phyloP scores from a whole-genome alignment of 371 early-diverging fungal species.

The Apophysomyces trapeziformis region DNA sequence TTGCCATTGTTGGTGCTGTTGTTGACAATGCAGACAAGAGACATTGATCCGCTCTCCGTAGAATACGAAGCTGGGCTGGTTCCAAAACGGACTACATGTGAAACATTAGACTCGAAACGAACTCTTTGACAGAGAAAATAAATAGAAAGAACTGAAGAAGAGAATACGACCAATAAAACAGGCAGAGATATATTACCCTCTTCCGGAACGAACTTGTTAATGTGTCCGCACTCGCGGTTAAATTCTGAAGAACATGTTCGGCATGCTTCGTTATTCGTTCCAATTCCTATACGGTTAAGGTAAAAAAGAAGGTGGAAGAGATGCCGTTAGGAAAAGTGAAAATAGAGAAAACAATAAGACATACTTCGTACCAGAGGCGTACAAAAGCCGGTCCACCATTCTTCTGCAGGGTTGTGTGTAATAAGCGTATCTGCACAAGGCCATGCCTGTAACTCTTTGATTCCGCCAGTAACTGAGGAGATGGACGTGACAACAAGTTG shows the following conservation, averaged over 20 bases:
- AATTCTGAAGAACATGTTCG: conserved; percentile 1
- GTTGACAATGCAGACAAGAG: too few species aligned
- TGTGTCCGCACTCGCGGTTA: background rate
- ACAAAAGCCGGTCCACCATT: conserved; percentile 6
- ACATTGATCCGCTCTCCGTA: too few species aligned
- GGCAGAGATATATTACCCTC: background rate
- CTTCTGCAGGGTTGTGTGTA: background rate
- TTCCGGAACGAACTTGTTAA: conserved; percentile 7
- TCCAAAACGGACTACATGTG: too few species aligned
- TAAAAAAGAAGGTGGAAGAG: too few species aligned
- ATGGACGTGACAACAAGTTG: background rate
- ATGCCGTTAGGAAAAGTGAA: background rate
- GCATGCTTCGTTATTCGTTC: conserved; percentile 8
- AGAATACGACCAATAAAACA: too few species aligned
- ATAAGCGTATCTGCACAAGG: background rate
- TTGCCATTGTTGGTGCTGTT: too few species aligned
- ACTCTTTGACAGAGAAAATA: too few species aligned
- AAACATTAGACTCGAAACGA: too few species aligned
- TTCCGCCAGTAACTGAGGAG: conserved; percentile 8
- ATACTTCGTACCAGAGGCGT: conserved; percentile 15
- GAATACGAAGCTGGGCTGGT: too few species aligned
- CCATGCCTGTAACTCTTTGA: conserved; percentile 6
- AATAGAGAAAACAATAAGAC: background rate
- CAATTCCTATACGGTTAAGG: background rate
- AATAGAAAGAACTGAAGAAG: too few species aligned